Evolutionary conservation across 2,329 filamentous ascomycete species (phyloP), one percentile per base, ranked within the genome.

Genomic region (Colletotrichum spaethianum): DNA sequence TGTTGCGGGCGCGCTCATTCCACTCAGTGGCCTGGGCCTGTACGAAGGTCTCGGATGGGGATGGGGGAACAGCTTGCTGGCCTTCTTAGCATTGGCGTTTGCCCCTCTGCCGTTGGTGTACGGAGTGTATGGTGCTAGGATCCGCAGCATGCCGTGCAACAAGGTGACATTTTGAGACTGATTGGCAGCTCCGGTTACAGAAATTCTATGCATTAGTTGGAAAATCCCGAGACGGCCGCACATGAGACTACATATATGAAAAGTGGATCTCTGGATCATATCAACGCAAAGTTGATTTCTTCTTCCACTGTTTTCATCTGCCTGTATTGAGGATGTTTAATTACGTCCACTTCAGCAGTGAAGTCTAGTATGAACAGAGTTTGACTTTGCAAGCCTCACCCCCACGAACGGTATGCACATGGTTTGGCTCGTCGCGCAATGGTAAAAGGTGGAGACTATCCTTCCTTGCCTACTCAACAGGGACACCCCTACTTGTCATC

Each of bases 1-100:
- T 11, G 83, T 86, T 7, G 91, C 92, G 73, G 93, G 91, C 14
- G 92, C 91, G 7, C 81, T 90, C 0, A 86, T 93, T 1, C 91
- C 91, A 0, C 81, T 93, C 1, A 90, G 90, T 14, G 91, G 90
- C 0, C 81, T 86, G 0, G 82, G 84, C 16, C 81, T 83, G 80
- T 84, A 82, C 69, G 77, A 81, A 7, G 80, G 80, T 50, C 78
- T 88, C 2, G 85, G 76, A 77, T 89, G 78, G 77, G 91, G 79
- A 74, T 93, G 78, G 87, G 87, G 75, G 1, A 87, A 86, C 16
- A 85, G 82, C 28, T 71, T 86, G 2, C 78, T 86, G 36, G 84
- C 76, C 0, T 89, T 91, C 66, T 80, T 90, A 20, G 85, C 65
- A 6, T 70, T 88, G 5, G 84, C 77, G 0, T 75, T 89, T 53